Base-by-base conservation (phyloP, 306 rosid species). In the Macrotyloma uniflorum region DNA sequence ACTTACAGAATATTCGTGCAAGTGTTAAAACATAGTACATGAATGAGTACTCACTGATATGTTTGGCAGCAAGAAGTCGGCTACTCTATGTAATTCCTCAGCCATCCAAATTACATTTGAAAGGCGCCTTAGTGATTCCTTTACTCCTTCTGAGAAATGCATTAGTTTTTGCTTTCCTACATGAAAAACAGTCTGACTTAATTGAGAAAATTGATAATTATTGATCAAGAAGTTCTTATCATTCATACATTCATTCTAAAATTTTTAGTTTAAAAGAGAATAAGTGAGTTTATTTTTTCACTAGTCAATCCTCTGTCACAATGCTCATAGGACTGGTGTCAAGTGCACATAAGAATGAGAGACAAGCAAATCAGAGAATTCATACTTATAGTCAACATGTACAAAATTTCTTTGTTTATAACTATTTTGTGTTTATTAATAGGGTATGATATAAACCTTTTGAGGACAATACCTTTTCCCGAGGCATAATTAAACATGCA, bases 81-180 rank as follows among this genome's bases (percentile, higher is more conserved):
- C 86, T 67, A 91, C 93, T 84, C 82, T 84, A 54, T 91, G 93
- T 82, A 91, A 81, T 76, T 91, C 97, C 74, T 91, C 97, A 2
- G 97, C 94, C 92, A 89, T 88, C 97, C 97, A 91, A 54, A 75
- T 88, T 62, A 91, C 79, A 72, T 42, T 84, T 42, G 97, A 91
- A 77, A 91, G 92, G 47, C 94, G 92, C 68, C 97, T 77, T 33
- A 91, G 80, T 72, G 97, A 89, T 80, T 91, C 90, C 77, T 86
- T 86, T 24, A 91, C 91, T 47, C 97, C 94, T 85, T 91, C 97
- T 1, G 97, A 89, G 88, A 88, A 88, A 76, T 87, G 85, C 84
- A 83, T 76, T n/a, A 91, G 86, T 33, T 87, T 89, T 84, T 84
- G 90, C 93, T 86, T 91, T 74, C 97, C 97, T 91, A 6, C 81